phyloP scores from a whole-genome alignment of 164 flowering plant species.

The Buxus sempervirens region DNA sequence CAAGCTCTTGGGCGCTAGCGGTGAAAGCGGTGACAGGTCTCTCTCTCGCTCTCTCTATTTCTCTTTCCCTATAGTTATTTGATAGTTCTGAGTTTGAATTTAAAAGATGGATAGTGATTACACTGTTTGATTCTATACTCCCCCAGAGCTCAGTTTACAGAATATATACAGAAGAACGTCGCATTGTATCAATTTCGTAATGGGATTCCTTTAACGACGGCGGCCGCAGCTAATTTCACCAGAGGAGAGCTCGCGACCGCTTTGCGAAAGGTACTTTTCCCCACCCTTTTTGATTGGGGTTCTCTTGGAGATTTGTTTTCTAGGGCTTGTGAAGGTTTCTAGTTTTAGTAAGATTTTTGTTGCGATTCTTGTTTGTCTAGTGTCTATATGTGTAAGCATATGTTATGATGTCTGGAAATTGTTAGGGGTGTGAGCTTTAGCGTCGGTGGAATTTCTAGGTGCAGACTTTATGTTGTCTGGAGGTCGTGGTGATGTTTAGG shows the following conservation, averaged over 20 bases:
- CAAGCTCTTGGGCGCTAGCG: constrained; percentile 94
- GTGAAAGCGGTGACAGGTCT: constrained; percentile 91
- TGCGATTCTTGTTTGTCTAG: not conserved
- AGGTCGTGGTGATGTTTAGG: too few relatives aligned
- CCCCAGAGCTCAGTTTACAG: constrained; percentile 86
- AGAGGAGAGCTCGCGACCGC: constrained; percentile 96
- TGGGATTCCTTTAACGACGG: constrained; percentile 85
- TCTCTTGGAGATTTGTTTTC: not conserved
- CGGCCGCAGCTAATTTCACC: constrained; percentile 95
- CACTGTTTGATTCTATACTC: not conserved
- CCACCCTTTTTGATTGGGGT: not conserved
- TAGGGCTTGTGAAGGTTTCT: constrained; percentile 2
- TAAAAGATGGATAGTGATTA: not conserved
- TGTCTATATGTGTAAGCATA: not conserved
- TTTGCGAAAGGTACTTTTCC: constrained; percentile 63
- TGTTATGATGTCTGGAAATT: not conserved
- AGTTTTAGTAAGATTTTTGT: not conserved
- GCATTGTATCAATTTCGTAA: constrained; percentile 90
- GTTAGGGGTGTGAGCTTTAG: not conserved
- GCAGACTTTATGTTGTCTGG: too few relatives aligned
- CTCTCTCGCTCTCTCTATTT: constrained; percentile 14
- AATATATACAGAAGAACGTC: constrained; percentile 90
- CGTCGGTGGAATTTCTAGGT: not conserved
- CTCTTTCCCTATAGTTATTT: not conserved
- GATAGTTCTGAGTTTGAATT: not conserved